Evolutionary conservation across 371 early-diverging fungal species (phyloP), one percentile per base, ranked within the genome.

Genomic region (Apophysomyces ossiformis): DNA sequence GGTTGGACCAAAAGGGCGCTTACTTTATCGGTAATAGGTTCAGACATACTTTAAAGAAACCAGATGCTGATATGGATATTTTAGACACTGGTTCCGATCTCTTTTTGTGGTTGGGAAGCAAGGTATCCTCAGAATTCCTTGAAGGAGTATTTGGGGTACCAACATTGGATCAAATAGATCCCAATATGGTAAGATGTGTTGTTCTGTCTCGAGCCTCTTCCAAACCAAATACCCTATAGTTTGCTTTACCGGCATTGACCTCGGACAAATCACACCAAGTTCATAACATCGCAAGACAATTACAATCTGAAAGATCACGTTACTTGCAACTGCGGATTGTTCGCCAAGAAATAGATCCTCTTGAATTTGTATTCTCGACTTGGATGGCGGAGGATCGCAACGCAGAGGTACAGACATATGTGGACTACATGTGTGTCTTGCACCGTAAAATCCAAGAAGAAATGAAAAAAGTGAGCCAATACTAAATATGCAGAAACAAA

Each of bases 381-480:
- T 77, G 86, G 69, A 77, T 96, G 77, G 83, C 88, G 6, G 95
- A 96, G 71, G 96, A 95, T 73, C 90, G 93, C 69, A 96, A 95
- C 71, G 88, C 90, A 38, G 97, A 95, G 61, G 89, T 87, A 50
- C 89, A 93, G 89, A 90, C 89, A 15, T 98, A 98, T 77, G 95
- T 97, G 12, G 99, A 98, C 69, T 98, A 89, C 66, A 84, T 98
- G 74, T 93, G 94, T 71, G 85, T 87, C 9, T 88, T 96, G 66
- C 98, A 98, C 73, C 87, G 93, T 67, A 92, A 91, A 74, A 93
- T 93, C 65, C 95, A 94, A 74, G 87, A 82, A 38, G 95, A 93
- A 77, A 87, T 90, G 78, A 86, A 81, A 47, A 77, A 77, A 56
- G 54, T 58, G 9, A 73, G 58, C 32, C 73, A 69, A 44, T 81